Evolutionary conservation across 352 stramenopile genomes (phyloP).

Genomic region (Phytophthora cactorum): DNA sequence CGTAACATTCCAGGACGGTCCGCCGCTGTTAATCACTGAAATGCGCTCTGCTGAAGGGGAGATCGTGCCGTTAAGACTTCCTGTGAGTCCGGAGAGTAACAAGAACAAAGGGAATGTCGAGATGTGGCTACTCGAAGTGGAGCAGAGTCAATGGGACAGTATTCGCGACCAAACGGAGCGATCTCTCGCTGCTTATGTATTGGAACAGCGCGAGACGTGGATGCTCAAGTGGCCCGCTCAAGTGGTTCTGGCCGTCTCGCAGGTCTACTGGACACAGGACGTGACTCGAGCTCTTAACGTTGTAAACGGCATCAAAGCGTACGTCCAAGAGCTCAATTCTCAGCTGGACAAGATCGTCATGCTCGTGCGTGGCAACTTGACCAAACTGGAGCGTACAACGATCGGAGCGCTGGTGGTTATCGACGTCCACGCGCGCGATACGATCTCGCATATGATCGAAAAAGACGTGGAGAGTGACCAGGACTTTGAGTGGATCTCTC

Average conservation of each 20-base stretch:
- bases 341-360: constrained; percentile 93
- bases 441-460: constrained; percentile 92
- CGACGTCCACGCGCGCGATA: constrained; percentile 93
- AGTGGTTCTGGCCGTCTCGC: constrained; percentile 91
- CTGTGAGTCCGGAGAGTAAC: constrained; percentile 90
- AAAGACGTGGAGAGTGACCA: constrained; percentile 87
- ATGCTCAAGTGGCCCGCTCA: constrained; percentile 95
- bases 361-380: constrained; percentile 91
- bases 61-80: constrained; percentile 78
- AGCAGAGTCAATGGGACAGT: constrained; percentile 92
- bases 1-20: constrained; percentile 89
- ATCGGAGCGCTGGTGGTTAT: constrained; percentile 94
- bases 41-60: constrained; percentile 95
- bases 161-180: constrained; percentile 91
- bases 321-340: constrained; percentile 84
- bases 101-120: constrained; percentile 96
- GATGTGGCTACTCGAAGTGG: constrained; percentile 94
- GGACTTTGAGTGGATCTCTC: constrained; percentile 95
- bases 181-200: constrained; percentile 87
- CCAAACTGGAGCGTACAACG: constrained; percentile 92
- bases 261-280: constrained; percentile 95
- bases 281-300: constrained; percentile 86
- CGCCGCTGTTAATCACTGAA: constrained; percentile 90
- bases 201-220: constrained; percentile 85
- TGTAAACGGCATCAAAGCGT: constrained; percentile 71